Percentiles rank a stretch among this genome's conserved stretches.
Evolutionary conservation across 2,329 filamentous ascomycete genomes (phyloP).

Genomic region (Colletotrichum incanum): DNA sequence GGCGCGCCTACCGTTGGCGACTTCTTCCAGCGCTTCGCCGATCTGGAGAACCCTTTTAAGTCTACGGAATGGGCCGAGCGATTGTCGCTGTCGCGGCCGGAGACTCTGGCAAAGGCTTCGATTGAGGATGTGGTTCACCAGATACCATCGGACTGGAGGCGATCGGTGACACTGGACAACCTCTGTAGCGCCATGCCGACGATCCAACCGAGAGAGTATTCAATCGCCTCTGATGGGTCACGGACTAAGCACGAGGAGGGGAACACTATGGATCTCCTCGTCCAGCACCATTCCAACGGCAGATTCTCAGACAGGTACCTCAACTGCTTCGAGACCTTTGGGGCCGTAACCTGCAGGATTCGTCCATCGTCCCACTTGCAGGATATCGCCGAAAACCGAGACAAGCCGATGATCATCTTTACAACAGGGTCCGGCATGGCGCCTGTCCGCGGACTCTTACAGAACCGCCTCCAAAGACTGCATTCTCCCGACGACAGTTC

Average conservation of each 20-base stretch:
- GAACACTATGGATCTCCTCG: conserved; percentile 33
- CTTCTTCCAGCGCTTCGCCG: conserved; percentile 26
- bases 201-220: conserved; percentile 36
- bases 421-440: conserved; percentile 41
- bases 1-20: conserved; percentile 26
- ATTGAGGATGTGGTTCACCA: conserved; percentile 34
- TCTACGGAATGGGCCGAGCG: conserved; percentile 12
- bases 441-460: conserved; percentile 33
- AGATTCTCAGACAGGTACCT: conserved; percentile 37
- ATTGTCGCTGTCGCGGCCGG: conserved; percentile 14
- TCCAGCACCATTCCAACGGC: conserved; percentile 30
- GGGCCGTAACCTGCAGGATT: conserved; percentile 38
- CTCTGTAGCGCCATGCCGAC: conserved; percentile 36
- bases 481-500: background rate
- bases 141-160: conserved; percentile 32
- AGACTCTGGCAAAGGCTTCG: conserved; percentile 23
- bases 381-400: conserved; percentile 20
- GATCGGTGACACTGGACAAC: conserved; percentile 9
- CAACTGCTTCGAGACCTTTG: conserved; percentile 26
- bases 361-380: conserved; percentile 30
- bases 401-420: conserved; percentile 36
- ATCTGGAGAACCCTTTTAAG: conserved; percentile 36
- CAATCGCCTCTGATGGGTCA: conserved; percentile 34
- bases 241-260: conserved; percentile 9
- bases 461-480: conserved; percentile 22